Evolutionary conservation across 2,329 filamentous ascomycete species (phyloP), one percentile per base, ranked within the genome.

Genomic region (Verruconis gallopava): DNA sequence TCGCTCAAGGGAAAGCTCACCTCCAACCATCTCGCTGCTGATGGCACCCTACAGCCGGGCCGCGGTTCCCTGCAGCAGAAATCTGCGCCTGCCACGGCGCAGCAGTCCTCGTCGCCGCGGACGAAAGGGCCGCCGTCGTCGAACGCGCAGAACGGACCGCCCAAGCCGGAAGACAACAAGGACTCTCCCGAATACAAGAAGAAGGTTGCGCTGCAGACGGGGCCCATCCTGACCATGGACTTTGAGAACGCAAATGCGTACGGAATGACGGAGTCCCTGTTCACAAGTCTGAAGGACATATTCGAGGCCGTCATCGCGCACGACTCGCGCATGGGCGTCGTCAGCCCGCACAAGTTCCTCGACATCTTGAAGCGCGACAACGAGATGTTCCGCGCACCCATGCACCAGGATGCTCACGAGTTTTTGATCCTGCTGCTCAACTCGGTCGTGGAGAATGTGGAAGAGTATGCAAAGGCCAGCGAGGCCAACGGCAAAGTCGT

Each of bases 401-500:
- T 95, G 84, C 91, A 98, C 60, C 91, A 98, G 58, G 91, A 98
- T 58, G 91, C 91, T 1, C 91, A 98, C 60, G 91, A 98, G 57
- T 98, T 98, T 51, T 76, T 96, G 52, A 93, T 93, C 46, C 67
- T 96, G 21, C 72, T 98, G 2, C 69, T 98, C n/a, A 98, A 98
- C 59, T 83, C 94, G 56, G 84, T 98, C 22, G 89, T 98, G 40
- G 76, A 86, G 37, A 93, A 89, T 54, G 86, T 98, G 19, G 91
- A 98, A 62, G 73, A 77, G n/a, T 85, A 88, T 52, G 81, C 86
- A 19, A 79, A 75, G 53, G 72, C 76, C 44, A 64, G 79, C 39
- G 69, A 71, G 38, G 68, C 71, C 37, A 63, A 71, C 14, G 19
- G 9, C 35, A 5, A 11, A 21, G 14, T 17, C 12, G 20, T 32